These are phyloP conservation scores for Truncatella angustata DNA, from an alignment of 2,329 filamentous ascomycete genomes.

Conservation along the genomic window DNA sequence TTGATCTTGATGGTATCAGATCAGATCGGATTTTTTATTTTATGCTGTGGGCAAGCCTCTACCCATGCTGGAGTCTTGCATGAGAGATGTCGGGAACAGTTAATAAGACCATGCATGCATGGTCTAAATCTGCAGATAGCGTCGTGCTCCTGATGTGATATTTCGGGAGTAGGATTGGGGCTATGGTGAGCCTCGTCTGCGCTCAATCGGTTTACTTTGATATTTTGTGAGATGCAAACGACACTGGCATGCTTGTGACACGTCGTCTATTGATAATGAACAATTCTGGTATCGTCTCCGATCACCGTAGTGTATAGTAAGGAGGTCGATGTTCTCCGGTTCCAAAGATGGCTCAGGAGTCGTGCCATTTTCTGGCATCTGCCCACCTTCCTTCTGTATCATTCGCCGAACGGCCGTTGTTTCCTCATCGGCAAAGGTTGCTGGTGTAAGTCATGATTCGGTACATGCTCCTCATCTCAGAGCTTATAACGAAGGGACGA, in stretches of 20 bases:
- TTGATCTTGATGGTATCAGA: too few relatives aligned
- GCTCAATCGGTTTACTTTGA: neutral
- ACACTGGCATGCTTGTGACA: too few relatives aligned
- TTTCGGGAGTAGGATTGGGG: neutral
- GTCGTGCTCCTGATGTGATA: neutral
- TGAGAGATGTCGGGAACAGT: neutral
- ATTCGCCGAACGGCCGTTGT: neutral
- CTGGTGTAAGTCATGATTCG: too few relatives aligned
- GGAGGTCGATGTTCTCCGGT: too few relatives aligned
- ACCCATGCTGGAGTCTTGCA: too few relatives aligned
- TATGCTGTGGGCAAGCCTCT: too few relatives aligned
- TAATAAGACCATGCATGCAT: too few relatives aligned
- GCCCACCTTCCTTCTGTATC: constrained; percentile 4
- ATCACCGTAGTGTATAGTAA: neutral
- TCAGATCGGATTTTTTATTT: too few relatives aligned
- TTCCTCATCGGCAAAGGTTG: constrained; percentile 1
- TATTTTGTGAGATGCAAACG: too few relatives aligned
- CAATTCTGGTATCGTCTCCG: neutral
- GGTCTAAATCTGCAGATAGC: neutral
- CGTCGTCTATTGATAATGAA: too few relatives aligned
- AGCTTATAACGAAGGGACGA: neutral
- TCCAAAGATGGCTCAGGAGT: too few relatives aligned
- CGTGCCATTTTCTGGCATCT: neutral
- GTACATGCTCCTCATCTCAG: neutral
- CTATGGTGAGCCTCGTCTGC: neutral